A percentile compares a stretch with the other conserved stretches of the same genome.
phyloP scores from a whole-genome alignment of 2,329 filamentous ascomycete species.

The Emericellopsis atlantica region DNA sequence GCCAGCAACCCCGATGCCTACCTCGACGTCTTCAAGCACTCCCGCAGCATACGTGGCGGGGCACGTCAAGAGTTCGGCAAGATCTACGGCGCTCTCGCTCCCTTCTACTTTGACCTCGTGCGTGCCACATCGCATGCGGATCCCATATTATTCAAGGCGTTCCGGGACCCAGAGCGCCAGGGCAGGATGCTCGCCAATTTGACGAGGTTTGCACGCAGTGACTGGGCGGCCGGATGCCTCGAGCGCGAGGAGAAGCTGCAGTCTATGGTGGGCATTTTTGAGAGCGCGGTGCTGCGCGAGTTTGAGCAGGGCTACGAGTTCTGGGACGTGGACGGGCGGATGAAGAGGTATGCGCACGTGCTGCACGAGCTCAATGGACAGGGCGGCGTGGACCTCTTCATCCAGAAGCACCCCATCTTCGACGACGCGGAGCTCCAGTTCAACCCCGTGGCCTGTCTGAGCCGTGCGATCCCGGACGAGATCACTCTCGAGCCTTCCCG shows the following conservation, averaged over 20 bases:
- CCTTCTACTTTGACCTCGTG: conserved; percentile 77
- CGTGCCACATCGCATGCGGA: conserved; percentile 62
- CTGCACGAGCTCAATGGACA: conserved; percentile 68
- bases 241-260: conserved; percentile 60
- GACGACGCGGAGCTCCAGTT: conserved; percentile 52
- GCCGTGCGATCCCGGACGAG: conserved; percentile 49
- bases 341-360: conserved; percentile 83
- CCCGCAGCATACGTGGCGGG: conserved; percentile 68
- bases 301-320: conserved; percentile 88
- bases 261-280: conserved; percentile 70
- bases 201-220: conserved; percentile 64
- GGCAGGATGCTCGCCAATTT: conserved; percentile 81
- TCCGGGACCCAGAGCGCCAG: conserved; percentile 79
- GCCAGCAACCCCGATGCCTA: conserved; percentile 49
- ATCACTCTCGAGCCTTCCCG: conserved; percentile 72
- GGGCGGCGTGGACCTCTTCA: conserved; percentile 70
- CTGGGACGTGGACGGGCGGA: conserved; percentile 76
- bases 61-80: conserved; percentile 86
- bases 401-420: conserved; percentile 80
- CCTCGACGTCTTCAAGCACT: conserved; percentile 55
- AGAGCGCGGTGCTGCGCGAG: conserved; percentile 79
- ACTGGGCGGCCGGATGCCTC: conserved; percentile 63
- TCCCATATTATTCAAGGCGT: conserved; percentile 74
- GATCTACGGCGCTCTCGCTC: conserved; percentile 76
- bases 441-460: conserved; percentile 71